Conservation (phyloP, 805 yeast species). For the Candida sanyiensis region DNA sequence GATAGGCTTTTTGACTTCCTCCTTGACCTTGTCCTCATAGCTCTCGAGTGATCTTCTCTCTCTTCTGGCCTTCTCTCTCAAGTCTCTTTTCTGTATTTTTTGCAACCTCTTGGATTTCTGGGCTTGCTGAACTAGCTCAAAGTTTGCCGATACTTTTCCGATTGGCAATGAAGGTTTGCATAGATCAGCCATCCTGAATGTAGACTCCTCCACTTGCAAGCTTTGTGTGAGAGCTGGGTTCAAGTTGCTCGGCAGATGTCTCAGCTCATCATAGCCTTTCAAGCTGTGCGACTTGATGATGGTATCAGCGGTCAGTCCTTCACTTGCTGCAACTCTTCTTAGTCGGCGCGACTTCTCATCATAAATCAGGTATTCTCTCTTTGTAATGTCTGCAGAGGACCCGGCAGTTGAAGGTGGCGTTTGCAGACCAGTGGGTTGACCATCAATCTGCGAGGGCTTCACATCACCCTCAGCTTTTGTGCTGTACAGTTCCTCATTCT, state of each 20-base stretch:
- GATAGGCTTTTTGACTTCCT: slow-evolving; percentile 24
- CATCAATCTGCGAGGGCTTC: not conserved
- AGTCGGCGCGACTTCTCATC: not conserved
- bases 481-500: not conserved
- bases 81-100: slow-evolving; percentile 30
- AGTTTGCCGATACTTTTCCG: slow-evolving; percentile 59
- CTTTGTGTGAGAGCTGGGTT: slow-evolving; percentile 30
- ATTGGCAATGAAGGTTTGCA: slow-evolving; percentile 64
- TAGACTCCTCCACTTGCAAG: slow-evolving; percentile 45
- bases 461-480: not conserved
- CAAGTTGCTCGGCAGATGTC: slow-evolving; percentile 34
- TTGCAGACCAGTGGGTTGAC: not conserved
- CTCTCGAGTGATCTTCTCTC: slow-evolving; percentile 21
- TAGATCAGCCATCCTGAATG: slow-evolving; percentile 60
- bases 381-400: not conserved
- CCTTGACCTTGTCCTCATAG: slow-evolving; percentile 19
- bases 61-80: slow-evolving; percentile 36
- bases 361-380: slow-evolving; percentile 4
- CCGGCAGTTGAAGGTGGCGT: not conserved
- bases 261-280: slow-evolving; percentile 27
- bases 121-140: slow-evolving; percentile 50
- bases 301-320: slow-evolving; percentile 6
- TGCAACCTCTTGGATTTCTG: slow-evolving; percentile 29
- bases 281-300: slow-evolving; percentile 4
- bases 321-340: slow-evolving; percentile 16